Evolutionary conservation across 2,329 filamentous ascomycete species (phyloP).

Genomic region (Alternaria hordeiaustralica): DNA sequence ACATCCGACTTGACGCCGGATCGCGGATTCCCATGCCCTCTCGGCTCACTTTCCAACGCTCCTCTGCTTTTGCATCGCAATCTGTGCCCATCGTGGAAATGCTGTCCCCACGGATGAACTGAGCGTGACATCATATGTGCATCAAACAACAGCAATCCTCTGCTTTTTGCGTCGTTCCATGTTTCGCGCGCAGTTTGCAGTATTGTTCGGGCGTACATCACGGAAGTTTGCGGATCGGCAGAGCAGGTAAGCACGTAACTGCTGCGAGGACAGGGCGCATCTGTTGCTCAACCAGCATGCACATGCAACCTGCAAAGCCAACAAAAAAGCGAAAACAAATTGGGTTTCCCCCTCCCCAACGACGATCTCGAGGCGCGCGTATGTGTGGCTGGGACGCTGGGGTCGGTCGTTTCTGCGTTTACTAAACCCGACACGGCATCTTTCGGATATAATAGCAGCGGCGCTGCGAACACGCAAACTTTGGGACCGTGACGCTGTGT

Average conservation of each 20-base stretch:
- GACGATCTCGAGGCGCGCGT: not conserved
- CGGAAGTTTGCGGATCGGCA: conserved; percentile 1
- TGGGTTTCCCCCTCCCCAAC: not conserved
- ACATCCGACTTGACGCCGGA: conserved; percentile 3
- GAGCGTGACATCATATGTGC: not conserved
- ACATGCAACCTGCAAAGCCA: not conserved
- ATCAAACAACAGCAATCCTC: not conserved
- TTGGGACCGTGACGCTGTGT: not conserved
- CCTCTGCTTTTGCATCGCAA: not conserved
- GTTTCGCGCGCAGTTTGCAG: not conserved
- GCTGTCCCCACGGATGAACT: not conserved
- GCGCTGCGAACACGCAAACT: not conserved
- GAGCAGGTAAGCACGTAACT: not conserved
- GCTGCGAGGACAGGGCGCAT: not conserved
- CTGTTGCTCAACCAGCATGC: not conserved
- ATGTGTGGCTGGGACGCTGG: not conserved
- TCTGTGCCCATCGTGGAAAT: not conserved
- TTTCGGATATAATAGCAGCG: not conserved
- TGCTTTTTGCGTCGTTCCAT: not conserved
- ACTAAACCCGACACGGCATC: not conserved
- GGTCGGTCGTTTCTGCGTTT: not conserved
- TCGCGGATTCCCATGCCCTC: not conserved
- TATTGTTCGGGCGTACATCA: not conserved
- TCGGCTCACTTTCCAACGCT: conserved; percentile 1
- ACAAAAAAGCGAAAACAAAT: not conserved